Evolutionary conservation across 495 filamentous ascomycete species (phyloP).

Genomic region (Glonium stellatum): DNA sequence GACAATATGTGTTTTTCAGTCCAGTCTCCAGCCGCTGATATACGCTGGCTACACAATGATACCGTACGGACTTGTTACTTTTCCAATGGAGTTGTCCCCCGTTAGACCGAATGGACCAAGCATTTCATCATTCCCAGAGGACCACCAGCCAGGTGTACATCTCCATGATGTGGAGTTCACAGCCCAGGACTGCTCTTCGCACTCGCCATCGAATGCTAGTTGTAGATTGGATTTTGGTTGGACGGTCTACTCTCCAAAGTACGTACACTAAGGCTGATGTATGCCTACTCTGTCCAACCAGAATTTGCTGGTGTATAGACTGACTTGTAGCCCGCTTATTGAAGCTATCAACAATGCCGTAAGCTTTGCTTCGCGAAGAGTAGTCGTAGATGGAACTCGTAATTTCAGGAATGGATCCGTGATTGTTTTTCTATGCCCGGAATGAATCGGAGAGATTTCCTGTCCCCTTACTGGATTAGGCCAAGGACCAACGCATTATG

Average conservation of each 20-base stretch:
- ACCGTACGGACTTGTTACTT: neutral
- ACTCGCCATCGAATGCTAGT: slow-evolving; percentile 4
- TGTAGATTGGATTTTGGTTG: slow-evolving; percentile 6
- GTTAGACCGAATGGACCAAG: neutral
- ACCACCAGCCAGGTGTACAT: neutral
- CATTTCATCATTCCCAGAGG: neutral
- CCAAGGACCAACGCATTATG: neutral
- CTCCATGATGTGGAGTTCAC: neutral
- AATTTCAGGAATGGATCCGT: neutral
- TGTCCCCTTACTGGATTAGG: neutral
- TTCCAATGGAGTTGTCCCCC: neutral
- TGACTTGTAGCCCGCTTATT: slow-evolving; percentile 22
- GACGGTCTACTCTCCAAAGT: slow-evolving; percentile 15
- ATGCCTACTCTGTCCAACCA: slow-evolving; percentile 13
- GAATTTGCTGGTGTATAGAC: slow-evolving; percentile 17
- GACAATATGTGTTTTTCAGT: neutral
- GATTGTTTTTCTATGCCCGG: neutral
- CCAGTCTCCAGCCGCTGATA: neutral
- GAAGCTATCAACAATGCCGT: neutral
- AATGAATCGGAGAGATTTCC: neutral
- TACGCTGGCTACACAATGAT: neutral
- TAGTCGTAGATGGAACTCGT: neutral
- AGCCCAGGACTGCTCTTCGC: neutral
- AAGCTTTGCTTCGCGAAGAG: slow-evolving; percentile 15
- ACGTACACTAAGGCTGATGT: slow-evolving; percentile 22